A percentile compares a stretch with the other conserved stretches of the same genome.
These are phyloP conservation scores for Amniculicola lignicola DNA, from an alignment of 495 filamentous ascomycete species.

Conservation along the genomic window DNA sequence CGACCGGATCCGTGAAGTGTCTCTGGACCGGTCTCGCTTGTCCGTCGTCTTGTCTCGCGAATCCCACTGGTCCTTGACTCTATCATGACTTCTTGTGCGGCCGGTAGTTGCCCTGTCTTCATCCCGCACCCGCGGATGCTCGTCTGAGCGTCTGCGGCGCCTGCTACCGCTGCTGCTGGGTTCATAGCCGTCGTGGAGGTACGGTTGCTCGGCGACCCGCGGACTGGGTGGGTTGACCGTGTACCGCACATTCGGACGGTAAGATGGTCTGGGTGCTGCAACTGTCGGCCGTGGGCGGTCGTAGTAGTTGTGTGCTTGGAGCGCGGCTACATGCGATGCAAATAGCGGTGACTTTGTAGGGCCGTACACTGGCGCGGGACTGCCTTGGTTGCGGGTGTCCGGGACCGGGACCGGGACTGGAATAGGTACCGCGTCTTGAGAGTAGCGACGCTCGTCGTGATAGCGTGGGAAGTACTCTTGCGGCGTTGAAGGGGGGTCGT, in stretches of 20 bases:
- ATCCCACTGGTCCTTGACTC: slow-evolving; percentile 19
- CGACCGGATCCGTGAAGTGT: no score
- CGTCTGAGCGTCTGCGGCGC: slow-evolving; percentile 2
- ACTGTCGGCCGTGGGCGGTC: slow-evolving; percentile 20
- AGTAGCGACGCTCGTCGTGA: slow-evolving; percentile 21
- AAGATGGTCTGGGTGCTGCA: background rate
- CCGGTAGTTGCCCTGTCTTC: background rate
- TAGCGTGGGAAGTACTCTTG: slow-evolving; percentile 35
- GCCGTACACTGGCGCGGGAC: slow-evolving; percentile 28
- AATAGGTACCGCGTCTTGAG: slow-evolving; percentile 7
- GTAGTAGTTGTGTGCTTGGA: slow-evolving; percentile 29
- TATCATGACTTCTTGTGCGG: slow-evolving; percentile 11
- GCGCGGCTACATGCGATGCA: slow-evolving; percentile 39
- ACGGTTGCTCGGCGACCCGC: slow-evolving; percentile 7
- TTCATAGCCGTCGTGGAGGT: slow-evolving; percentile 7
- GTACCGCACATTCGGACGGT: slow-evolving; percentile 22
- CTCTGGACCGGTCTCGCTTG: slow-evolving; percentile 6
- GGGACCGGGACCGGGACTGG: no score
- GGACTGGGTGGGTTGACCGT: slow-evolving; percentile 9
- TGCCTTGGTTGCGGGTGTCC: slow-evolving; percentile 9
- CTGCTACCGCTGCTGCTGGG: background rate
- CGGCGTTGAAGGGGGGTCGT: slow-evolving; percentile 39
- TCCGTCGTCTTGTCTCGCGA: slow-evolving; percentile 2
- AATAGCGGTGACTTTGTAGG: slow-evolving; percentile 40
- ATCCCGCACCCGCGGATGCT: slow-evolving; percentile 1